Base-by-base conservation (phyloP, 164 flowering plant genomes). In the Stephania japonica region DNA sequence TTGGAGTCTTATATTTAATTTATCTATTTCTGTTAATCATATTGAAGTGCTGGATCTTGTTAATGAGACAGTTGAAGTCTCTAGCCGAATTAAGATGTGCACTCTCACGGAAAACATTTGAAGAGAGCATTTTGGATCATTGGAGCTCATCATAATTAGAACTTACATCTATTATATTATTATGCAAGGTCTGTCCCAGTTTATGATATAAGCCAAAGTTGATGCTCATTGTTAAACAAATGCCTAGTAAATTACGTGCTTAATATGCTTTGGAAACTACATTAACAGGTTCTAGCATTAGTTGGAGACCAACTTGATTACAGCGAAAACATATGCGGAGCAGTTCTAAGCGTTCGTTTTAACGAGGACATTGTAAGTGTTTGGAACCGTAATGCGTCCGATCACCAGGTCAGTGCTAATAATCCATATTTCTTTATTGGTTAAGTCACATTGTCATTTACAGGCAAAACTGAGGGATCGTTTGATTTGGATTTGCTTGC, bases 301-400 rank as follows among this genome's bases (percentile, higher is more conserved):
- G 89, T 95, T 49, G 99, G 99, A 68, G 94, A 90, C 77, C 99
- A 95, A 77, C 91, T 95, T 76, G 99, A 93, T 53, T 85, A 84
- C 78, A 89, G 98, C 6, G 96, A 93, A 32, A 83, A 95, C 80
- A 86, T 95, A 65, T 93, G 98, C 78, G 99, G 99, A 47, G 98
- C 90, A 0, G 98, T 95, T 12, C 83, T 95, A 23, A 95, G 99
- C 83, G 84, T 95, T 73, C 91, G 99, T 21, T 89, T 91, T 75
- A 90, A 88, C 68, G 99, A 93, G 84, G 99, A 95, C 74, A 91
- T 95, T 78, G 42, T 95, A 78, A 93, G 98, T 65, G 89, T 95
- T 42, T 95, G 99, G 99, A 95, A 93, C 71, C 89, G 93, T 42
- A 88, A 93, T 88, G 97, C 99, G 76, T 85, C 98, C 70, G 97